phyloP scores from a whole-genome alignment of 1,139 yeast genomes.

The Taiozyma sp. region DNA sequence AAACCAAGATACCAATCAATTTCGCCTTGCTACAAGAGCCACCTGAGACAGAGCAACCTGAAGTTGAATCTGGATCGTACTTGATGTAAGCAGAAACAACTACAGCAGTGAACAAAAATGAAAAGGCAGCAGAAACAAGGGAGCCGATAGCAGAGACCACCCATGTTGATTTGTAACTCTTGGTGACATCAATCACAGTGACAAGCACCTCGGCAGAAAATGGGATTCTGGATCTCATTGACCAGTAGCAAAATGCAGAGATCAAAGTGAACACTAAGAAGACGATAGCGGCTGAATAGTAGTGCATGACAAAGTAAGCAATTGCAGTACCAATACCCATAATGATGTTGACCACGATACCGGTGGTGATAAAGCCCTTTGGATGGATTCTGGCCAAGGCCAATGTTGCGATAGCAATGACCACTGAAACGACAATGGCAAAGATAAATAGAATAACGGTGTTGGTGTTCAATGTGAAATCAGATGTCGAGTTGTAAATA shows the following conservation, averaged over 20 bases:
- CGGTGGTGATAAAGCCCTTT: constrained; percentile 60
- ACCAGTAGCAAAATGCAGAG: constrained; percentile 72
- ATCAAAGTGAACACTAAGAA: constrained; percentile 60
- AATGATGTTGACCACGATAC: constrained; percentile 62
- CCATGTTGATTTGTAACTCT: constrained; percentile 63
- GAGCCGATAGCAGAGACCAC: constrained; percentile 63
- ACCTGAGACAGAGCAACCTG: constrained; percentile 49
- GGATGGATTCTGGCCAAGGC: constrained; percentile 63
- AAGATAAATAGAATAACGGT: constrained; percentile 70
- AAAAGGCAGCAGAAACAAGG: constrained; percentile 57
- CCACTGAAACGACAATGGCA: constrained; percentile 57
- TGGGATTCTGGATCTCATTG: constrained; percentile 63
- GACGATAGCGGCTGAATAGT: constrained; percentile 79
- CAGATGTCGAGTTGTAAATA: constrained; percentile 49
- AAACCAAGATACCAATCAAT: constrained; percentile 60
- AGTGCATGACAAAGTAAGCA: constrained; percentile 56
- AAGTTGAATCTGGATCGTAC: constrained; percentile 45
- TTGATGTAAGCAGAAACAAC: constrained; percentile 76
- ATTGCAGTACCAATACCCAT: constrained; percentile 75
- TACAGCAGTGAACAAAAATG: constrained; percentile 60
- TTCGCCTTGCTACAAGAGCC: constrained; percentile 66
- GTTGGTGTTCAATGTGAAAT: constrained; percentile 67
- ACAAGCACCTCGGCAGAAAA: constrained; percentile 71
- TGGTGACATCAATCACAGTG: constrained; percentile 73
- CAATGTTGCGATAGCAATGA: constrained; percentile 53